Evolutionary conservation across 768 basidiomycete species (phyloP), one percentile per base, ranked within the genome.

Genomic region (Boletus tomentosulus): DNA sequence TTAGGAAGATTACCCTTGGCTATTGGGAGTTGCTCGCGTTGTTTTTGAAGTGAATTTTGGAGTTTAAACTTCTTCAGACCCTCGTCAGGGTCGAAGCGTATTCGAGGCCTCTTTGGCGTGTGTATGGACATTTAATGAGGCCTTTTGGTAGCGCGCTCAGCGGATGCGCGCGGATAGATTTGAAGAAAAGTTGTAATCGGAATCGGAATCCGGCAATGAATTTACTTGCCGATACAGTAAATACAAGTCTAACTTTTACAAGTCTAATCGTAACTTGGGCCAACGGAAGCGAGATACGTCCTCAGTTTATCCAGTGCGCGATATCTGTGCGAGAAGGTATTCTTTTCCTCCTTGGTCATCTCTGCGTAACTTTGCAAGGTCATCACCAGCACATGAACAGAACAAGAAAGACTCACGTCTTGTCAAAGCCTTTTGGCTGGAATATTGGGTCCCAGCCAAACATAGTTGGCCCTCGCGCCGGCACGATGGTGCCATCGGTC

Each of bases 391-490:
- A 39, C 9, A n/a, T 35, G 2, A 3, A 34, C 37, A 31, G 37
- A 3, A 6, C 28, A 24, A 2, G 12, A 38, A 8, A 61, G 72
- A 65, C 77, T 54, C 56, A 95, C 89, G 95, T 98, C 69, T 84
- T 76, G 7, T 85, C 84, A 19, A 79, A 84, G 10, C 82, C 86
- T 46, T 81, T 76, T 0, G 89, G 89, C 66, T 93, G 82, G 64
- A 96, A 97, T 9, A 89, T 72, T 0, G 92, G 77, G 70, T 96
- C 92, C 93, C 94, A 98, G 24, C 96, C 96, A 65, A 98, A 98
- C 12, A 79, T 71, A 28, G 76, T 73, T 0, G 84, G 79, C 0
- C 96, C 96, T 42, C 95, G 73, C 1, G 95, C 79, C 25, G 84
- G 83, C 3, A 99, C 96, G 57, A 98, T 94, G n/a, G 70, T 78